Base-by-base conservation (phyloP, 2,329 filamentous ascomycete genomes). In the Ophiostoma fasciatum region DNA sequence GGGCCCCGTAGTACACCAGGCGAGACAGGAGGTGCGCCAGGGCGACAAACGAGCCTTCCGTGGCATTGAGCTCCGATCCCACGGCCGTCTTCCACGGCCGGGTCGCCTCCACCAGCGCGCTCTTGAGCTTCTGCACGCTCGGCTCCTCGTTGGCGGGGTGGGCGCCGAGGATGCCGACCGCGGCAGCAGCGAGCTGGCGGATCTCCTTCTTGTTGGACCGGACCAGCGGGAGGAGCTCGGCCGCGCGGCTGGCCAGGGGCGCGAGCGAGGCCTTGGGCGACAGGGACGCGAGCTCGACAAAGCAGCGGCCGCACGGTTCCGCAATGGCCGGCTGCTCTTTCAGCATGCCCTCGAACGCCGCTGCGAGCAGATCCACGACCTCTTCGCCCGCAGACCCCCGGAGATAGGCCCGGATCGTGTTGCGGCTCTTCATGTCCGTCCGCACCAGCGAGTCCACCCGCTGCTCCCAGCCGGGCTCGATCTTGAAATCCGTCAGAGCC, bases 401-500 rank as follows among this genome's bases (percentile, higher is more conserved):
- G 39, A 80, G 49, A 42, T 78, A 73, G 1, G 51, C 49, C 37
- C 65, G 68, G 37, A 85, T 64, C 6, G 65, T 64, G 19, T 66
- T 55, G 28, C 82, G 68, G 10, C 74, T 73, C 31, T 66, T 60
- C 39, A 78, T 66, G 48, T 88, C 80, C 5, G 78, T 81, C 28
- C 74, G 68, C 21, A 90, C 64, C 7, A 79, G 65, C 2, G 75
- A 71, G 45, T 87, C 80, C 3, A 96, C 63, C 45, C 80, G 78
- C 31, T 77, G 67, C 51, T 85, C 80, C 90, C 90, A 96, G 43
- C 88, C 82, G 31, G 79, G 74, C 46, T 88, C 79, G 18, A 84
- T 54, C 9, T 69, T 66, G 38, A 67, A 61, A 33, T 66, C 43
- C 27, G 56, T 50, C 3, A 71, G 52, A 1, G 66, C 66, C 1